These are phyloP conservation scores for Sclerotinia glacialis DNA, from an alignment of 2,329 filamentous ascomycete species.

Conservation along the genomic window DNA sequence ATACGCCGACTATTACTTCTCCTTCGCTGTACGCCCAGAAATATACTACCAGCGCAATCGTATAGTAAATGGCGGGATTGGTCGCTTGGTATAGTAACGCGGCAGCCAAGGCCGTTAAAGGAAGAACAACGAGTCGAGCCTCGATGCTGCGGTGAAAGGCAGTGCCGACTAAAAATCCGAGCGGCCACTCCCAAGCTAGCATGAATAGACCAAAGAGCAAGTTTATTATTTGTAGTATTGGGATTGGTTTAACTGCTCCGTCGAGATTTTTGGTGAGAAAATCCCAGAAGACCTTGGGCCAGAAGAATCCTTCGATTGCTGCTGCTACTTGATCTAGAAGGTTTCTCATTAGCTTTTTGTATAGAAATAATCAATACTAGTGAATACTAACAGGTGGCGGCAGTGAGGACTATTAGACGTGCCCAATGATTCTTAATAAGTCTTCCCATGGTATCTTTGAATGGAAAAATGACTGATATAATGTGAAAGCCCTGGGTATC, in stretches of 20 bases:
- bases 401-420: constrained; percentile 85
- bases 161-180: constrained; percentile 72
- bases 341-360: constrained; percentile 21
- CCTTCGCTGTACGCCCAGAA: constrained; percentile 98
- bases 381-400: constrained; percentile 53
- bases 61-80: constrained; percentile 87
- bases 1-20: constrained; percentile 61
- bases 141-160: constrained; percentile 84
- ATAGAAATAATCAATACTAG: not conserved
- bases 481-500: constrained; percentile 10
- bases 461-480: not conserved
- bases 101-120: constrained; percentile 70
- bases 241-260: constrained; percentile 79
- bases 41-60: constrained; percentile 81
- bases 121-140: constrained; percentile 76
- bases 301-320: constrained; percentile 86
- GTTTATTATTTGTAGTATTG: constrained; percentile 86
- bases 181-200: constrained; percentile 87
- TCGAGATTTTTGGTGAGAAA: constrained; percentile 91
- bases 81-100: constrained; percentile 87
- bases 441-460: constrained; percentile 68
- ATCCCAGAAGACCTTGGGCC: constrained; percentile 99
- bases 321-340: constrained; percentile 80
- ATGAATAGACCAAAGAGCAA: constrained; percentile 75
- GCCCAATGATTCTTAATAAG: constrained; percentile 99